A percentile compares a stretch with the other conserved stretches of the same genome.
Evolutionary conservation across 495 filamentous ascomycete genomes (phyloP).

Genomic region (Cudoniella acicularis): DNA sequence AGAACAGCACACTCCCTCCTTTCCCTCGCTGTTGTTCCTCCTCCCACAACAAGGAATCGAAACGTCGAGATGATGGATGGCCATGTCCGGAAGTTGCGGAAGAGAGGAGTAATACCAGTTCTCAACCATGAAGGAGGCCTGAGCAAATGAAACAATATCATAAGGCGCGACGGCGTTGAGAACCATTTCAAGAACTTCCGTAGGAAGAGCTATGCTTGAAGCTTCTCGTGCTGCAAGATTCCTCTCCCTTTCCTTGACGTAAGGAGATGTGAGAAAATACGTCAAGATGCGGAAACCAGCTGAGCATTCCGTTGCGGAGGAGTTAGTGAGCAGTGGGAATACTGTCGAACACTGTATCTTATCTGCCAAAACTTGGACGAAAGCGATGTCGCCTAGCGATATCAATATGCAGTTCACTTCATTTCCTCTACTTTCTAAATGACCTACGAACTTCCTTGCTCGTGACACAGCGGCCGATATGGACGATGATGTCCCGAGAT

Average conservation of each 20-base stretch:
- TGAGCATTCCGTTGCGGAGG: neutral
- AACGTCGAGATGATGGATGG: neutral
- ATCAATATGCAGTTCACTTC: neutral
- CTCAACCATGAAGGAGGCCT: neutral
- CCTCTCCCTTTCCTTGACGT: neutral
- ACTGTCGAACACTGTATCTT: neutral
- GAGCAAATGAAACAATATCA: neutral
- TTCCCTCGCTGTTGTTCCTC: neutral
- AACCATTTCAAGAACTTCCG: neutral
- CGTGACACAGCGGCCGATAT: neutral
- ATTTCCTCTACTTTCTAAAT: neutral
- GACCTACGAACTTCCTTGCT: neutral
- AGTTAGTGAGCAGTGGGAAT: neutral
- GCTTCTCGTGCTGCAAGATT: neutral
- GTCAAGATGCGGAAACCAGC: neutral
- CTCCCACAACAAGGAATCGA: neutral
- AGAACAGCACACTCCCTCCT: neutral
- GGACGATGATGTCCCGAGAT: neutral
- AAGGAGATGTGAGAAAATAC: neutral
- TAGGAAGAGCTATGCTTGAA: neutral
- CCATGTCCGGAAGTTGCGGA: neutral
- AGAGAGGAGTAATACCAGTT: neutral
- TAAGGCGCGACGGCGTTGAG: neutral
- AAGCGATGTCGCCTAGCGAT: neutral
- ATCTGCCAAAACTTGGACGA: neutral